phyloP scores from a whole-genome alignment of 2,329 filamentous ascomycete genomes.

The Ascosphaera apis region DNA sequence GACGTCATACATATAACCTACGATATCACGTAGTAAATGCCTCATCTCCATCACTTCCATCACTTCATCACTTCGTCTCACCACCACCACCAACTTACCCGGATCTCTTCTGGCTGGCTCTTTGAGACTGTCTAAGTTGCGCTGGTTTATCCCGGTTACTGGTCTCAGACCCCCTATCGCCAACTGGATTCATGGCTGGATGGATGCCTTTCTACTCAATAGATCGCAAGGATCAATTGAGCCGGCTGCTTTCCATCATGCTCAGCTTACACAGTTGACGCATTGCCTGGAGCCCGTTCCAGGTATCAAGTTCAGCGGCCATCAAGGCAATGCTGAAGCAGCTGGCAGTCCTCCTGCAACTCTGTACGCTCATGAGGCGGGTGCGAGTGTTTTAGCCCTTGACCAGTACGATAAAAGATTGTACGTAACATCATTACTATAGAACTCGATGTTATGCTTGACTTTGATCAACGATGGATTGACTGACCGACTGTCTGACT shows the following conservation, averaged over 20 bases:
- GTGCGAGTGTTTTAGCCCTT: conserved; percentile 56
- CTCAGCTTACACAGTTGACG: conserved; percentile 42
- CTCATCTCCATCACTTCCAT: too few relatives aligned
- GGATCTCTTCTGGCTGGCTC: too few relatives aligned
- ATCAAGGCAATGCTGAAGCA: conserved; percentile 12
- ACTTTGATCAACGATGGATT: too few relatives aligned
- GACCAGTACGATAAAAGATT: conserved; percentile 63
- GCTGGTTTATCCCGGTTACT: too few relatives aligned
- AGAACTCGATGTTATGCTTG: neutral
- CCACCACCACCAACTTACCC: too few relatives aligned
- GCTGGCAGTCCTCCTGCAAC: neutral
- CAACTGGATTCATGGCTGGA: conserved; percentile 24
- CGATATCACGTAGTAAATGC: too few relatives aligned
- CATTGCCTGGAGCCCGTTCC: conserved; percentile 45
- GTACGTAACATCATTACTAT: conserved; percentile 17
- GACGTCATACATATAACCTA: too few relatives aligned
- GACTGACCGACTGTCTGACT: neutral
- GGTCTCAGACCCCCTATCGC: too few relatives aligned
- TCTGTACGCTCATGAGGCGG: conserved; percentile 44
- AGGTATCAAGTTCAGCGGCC: conserved; percentile 47
- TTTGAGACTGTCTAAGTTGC: too few relatives aligned
- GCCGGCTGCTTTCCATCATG: conserved; percentile 39
- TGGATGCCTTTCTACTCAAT: conserved; percentile 55
- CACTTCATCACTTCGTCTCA: too few relatives aligned
- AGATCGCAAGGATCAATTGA: conserved; percentile 47